A percentile compares a stretch with the other conserved stretches of the same genome.
Conservation (phyloP, 1,284 basidiomycete genomes). For the Tilletia setariae region DNA sequence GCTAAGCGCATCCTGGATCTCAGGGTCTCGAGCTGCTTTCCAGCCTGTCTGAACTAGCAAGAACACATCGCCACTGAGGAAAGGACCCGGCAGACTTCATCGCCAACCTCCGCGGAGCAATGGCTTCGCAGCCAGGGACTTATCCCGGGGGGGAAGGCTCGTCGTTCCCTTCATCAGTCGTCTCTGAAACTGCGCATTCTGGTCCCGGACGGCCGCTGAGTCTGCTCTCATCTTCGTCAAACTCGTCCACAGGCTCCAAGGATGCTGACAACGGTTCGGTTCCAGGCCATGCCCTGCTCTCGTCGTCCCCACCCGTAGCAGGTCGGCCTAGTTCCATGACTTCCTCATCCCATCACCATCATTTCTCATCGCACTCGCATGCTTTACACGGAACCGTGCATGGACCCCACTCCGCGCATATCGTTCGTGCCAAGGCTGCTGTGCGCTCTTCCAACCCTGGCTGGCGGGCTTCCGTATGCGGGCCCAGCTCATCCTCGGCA, state of each 20-base stretch:
- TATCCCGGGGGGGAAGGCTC: no score
- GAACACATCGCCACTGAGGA: no score
- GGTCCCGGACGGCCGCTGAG: neutral
- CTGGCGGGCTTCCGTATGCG: slow-evolving; percentile 8
- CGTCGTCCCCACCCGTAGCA: neutral
- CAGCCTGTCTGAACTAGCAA: no score
- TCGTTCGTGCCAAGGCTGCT: slow-evolving; percentile 9
- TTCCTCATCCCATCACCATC: neutral
- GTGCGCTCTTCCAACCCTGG: slow-evolving; percentile 12
- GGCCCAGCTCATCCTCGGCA: neutral
- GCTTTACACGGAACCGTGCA: neutral
- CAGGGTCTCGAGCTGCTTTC: no score
- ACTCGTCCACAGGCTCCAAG: neutral
- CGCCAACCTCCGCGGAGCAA: no score
- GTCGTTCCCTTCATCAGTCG: no score
- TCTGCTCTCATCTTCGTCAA: neutral
- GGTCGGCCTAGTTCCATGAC: neutral
- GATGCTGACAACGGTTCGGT: neutral
- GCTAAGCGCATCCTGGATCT: no score
- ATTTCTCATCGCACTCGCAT: neutral
- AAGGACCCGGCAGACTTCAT: no score
- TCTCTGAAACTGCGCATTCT: neutral
- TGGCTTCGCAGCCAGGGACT: no score
- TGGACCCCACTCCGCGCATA: slow-evolving; percentile 6
- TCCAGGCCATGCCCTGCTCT: neutral